Evolutionary conservation across 2,329 filamentous ascomycete species (phyloP), one percentile per base, ranked within the genome.

Genomic region (Calonectria henricotiae): DNA sequence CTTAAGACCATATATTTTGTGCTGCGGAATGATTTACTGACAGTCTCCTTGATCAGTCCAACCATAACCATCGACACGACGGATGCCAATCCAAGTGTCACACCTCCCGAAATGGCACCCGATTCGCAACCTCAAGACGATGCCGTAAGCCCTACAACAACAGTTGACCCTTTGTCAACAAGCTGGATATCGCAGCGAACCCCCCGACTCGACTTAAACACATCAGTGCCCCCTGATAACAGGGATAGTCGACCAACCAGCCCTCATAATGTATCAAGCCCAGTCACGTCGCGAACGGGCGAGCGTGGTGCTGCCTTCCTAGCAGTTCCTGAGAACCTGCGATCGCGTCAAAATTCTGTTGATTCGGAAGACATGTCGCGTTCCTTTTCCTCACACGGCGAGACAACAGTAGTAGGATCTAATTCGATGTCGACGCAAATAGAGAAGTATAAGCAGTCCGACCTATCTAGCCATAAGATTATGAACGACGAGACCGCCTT

Each of bases 181-280:
- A 73, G 68, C 55, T 71, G 72, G 68, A 72, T 72, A 41, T 75
- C 73, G 13, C 74, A 77, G 43, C 69, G 75, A 65, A 68, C 76
- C 62, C 67, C 74, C 12, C 71, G 73, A 66, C 76, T 78, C 46
- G 88, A 92, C 68, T 78, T 89, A 46, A 85, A 87, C 71, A 83
- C 85, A 15, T 85, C 88, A n/a, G 85, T 86, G 43, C 91, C 90
- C 1, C 91, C 93, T 74, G 92, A 93, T 23, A 90, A 87, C 80
- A 88, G 85, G 73, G 90, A 92, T 71, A 92, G 89, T 79, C 86
- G 91, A 68, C 92, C 92, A 1, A 91, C 89, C 13, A 94, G 92
- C 73, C 91, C 92, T 9, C 91, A 93, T 80, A 94, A 94, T 83
- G 86, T 94, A 61, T 92, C 91, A 32, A 90, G 84, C 71, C 88